Percentiles rank a stretch among this genome's conserved stretches.
Conservation (phyloP, 768 basidiomycete genomes). For the Phaeotremella skinneri region DNA sequence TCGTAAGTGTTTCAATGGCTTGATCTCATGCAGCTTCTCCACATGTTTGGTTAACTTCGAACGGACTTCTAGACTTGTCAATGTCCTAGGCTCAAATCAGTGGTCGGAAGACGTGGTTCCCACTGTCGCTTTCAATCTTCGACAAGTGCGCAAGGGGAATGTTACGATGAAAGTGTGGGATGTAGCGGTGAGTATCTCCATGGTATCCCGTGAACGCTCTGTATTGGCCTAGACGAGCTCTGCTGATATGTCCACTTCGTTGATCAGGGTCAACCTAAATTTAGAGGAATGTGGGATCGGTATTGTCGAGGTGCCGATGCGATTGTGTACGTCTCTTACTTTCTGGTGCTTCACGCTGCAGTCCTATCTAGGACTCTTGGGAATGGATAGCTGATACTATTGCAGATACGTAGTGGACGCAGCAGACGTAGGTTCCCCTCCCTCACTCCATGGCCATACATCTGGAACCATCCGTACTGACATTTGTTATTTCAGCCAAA, state of each 20-base stretch:
- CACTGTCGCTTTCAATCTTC: conserved; percentile 88
- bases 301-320: conserved; percentile 92
- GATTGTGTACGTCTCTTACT: conserved; percentile 71
- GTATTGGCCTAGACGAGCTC: not conserved
- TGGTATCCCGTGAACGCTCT: not conserved
- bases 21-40: not conserved
- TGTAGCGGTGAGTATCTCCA: conserved; percentile 64
- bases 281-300: conserved; percentile 91
- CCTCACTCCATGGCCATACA: not conserved
- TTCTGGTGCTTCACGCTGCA: no score
- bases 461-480: not conserved
- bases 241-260: not conserved
- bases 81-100: conserved; percentile 75
- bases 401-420: conserved; percentile 89
- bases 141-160: conserved; percentile 83
- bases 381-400: conserved; percentile 9
- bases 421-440: conserved; percentile 63
- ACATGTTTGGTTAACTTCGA: not conserved
- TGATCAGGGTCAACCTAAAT: conserved; percentile 83
- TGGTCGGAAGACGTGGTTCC: conserved; percentile 98
- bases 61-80: conserved; percentile 59
- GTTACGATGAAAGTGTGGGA: conserved; percentile 94
- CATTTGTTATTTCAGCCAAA: conserved; percentile 14
- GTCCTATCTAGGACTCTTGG: not conserved
- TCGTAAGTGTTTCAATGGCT: conserved; percentile 55